These are phyloP conservation scores for Micractinium conductrix DNA, from an alignment of 139 green algal genomes.

Conservation along the genomic window DNA sequence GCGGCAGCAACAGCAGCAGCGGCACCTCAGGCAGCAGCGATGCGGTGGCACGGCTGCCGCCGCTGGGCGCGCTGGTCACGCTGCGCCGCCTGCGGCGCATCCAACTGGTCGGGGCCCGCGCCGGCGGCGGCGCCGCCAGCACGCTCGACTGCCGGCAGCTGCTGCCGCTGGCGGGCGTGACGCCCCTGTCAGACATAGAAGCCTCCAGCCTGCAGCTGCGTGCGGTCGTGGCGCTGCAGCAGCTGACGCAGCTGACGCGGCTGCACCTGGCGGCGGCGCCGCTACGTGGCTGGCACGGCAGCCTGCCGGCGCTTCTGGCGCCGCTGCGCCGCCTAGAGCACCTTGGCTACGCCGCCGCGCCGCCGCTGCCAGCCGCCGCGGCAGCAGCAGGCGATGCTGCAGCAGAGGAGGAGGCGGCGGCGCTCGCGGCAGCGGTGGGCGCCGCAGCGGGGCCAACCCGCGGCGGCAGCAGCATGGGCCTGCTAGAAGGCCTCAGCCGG, in stretches of 20 bases:
- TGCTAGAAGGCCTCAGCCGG: neutral
- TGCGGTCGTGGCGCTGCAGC: neutral
- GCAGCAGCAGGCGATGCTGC: neutral
- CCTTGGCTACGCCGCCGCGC: neutral
- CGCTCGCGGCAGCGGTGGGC: neutral
- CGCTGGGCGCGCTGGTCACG: neutral
- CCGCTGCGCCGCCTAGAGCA: constrained; percentile 7
- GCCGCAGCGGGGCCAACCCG: neutral
- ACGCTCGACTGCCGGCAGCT: constrained; percentile 8
- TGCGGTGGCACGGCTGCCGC: neutral
- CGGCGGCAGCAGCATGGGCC: neutral
- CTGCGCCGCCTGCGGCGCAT: constrained; percentile 22
- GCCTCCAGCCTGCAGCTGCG: neutral
- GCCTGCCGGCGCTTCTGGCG: constrained; percentile 17
- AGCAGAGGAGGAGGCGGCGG: neutral
- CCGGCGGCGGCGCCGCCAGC: neutral
- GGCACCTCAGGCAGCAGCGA: neutral
- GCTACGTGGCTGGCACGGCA: neutral
- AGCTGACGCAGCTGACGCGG: constrained; percentile 1
- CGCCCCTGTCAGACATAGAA: neutral
- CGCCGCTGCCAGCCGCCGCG: neutral
- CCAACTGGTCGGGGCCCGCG: neutral
- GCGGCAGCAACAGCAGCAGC: neutral
- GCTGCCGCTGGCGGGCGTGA: constrained; percentile 4
- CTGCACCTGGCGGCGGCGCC: neutral